A percentile compares a stretch with the other conserved stretches of the same genome.
phyloP scores from a whole-genome alignment of 148 eudicot species.

The Fagopyrum esculentum region DNA sequence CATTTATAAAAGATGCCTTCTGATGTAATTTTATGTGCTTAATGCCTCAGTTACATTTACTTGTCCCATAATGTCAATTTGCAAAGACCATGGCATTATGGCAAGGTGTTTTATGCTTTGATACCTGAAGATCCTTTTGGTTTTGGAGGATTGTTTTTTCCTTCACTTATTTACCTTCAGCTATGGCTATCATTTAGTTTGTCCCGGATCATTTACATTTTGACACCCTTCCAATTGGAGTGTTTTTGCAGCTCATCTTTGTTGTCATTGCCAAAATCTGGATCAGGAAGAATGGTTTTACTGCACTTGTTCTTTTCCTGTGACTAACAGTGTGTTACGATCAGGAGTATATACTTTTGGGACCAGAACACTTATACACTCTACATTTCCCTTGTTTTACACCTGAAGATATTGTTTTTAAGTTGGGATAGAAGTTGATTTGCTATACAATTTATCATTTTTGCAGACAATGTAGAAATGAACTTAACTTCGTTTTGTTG shows the following conservation, averaged over 20 bases:
- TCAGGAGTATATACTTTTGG: not conserved
- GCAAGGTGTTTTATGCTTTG: not conserved
- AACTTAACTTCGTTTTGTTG: not conserved
- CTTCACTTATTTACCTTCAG: not conserved
- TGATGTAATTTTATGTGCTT: slow-evolving; percentile 4
- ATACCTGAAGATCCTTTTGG: not conserved
- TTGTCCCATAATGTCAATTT: not conserved
- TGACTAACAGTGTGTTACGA: not conserved
- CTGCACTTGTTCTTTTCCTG: not conserved
- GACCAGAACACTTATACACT: not conserved
- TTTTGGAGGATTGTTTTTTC: not conserved
- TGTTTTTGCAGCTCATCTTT: not conserved
- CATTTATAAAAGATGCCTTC: not conserved
- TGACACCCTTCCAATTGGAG: not conserved
- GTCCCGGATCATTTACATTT: not conserved
- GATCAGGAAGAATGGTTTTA: slow-evolving; percentile 5
- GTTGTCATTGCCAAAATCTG: not conserved
- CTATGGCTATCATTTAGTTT: not conserved
- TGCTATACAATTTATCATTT: not conserved
- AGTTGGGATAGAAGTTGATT: not conserved
- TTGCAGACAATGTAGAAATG: not conserved
- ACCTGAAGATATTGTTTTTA: not conserved
- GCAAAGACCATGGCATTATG: not conserved
- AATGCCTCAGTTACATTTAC: not conserved
- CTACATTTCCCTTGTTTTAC: not conserved